A percentile compares a stretch with the other conserved stretches of the same genome.
phyloP scores from a whole-genome alignment of 2,329 filamentous ascomycete species.

The Talaromyces sp. region DNA sequence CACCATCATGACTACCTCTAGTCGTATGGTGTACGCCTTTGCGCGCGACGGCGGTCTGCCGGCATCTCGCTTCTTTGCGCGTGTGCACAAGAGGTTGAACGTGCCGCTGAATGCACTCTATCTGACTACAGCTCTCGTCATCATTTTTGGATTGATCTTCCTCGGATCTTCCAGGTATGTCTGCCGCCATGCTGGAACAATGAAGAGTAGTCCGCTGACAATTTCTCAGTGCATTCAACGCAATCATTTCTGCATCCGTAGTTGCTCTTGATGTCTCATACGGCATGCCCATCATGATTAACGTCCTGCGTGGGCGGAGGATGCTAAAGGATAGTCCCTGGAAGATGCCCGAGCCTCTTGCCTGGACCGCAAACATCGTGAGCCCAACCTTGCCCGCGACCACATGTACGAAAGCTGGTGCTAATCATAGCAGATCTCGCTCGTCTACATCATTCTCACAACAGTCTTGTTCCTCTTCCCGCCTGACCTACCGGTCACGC shows the following conservation, averaged over 20 bases:
- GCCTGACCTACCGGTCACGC: slow-evolving; percentile 60
- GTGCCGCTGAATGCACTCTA: slow-evolving; percentile 65
- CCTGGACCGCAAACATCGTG: slow-evolving; percentile 58
- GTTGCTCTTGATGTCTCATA: slow-evolving; percentile 70
- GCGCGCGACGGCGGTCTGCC: slow-evolving; percentile 64
- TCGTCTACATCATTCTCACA: slow-evolving; percentile 65
- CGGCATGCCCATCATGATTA: slow-evolving; percentile 68
- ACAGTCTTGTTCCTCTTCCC: slow-evolving; percentile 74
- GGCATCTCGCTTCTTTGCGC: slow-evolving; percentile 56
- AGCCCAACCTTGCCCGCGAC: too few relatives aligned
- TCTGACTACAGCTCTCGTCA: slow-evolving; percentile 57
- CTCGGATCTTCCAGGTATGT: slow-evolving; percentile 54
- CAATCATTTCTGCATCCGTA: slow-evolving; percentile 67
- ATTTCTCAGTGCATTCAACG: slow-evolving; percentile 59
- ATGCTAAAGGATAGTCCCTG: slow-evolving; percentile 62
- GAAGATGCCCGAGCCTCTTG: slow-evolving; percentile 51
- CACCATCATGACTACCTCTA: slow-evolving; percentile 63
- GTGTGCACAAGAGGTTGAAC: slow-evolving; percentile 57
- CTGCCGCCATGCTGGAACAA: not conserved
- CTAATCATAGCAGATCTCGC: slow-evolving; percentile 46
- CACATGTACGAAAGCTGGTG: not conserved
- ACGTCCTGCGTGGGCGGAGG: slow-evolving; percentile 62
- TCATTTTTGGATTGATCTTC: slow-evolving; percentile 67
- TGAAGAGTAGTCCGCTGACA: slow-evolving; percentile 22
- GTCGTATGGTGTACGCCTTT: slow-evolving; percentile 65